A percentile compares a stretch with the other conserved stretches of the same genome.
These are phyloP conservation scores for Cyberlindnera saturnus DNA, from an alignment of 805 yeast species.

Conservation along the genomic window DNA sequence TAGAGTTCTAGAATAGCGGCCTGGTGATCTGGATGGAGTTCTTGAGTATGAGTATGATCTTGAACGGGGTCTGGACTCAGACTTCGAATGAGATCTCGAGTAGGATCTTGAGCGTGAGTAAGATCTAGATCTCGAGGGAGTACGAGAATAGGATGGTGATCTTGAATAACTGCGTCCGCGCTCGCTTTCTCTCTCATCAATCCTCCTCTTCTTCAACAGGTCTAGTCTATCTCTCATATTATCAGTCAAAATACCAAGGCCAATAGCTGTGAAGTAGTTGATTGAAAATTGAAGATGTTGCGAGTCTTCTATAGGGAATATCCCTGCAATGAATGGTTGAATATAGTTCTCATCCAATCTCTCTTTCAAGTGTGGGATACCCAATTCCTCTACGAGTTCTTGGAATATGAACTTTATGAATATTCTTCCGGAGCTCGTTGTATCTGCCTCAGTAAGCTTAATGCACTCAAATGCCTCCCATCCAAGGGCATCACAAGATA, in stretches of 20 bases:
- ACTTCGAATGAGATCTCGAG: constrained; percentile 19
- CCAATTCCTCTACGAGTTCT: constrained; percentile 73
- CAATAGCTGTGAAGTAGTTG: constrained; percentile 90
- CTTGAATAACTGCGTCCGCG: constrained; percentile 19
- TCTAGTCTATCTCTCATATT: constrained; percentile 58
- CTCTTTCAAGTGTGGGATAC: constrained; percentile 42
- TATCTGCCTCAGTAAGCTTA: constrained; percentile 58
- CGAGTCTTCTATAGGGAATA: constrained; percentile 56
- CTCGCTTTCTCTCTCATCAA: constrained; percentile 15
- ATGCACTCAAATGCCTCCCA: constrained; percentile 56
- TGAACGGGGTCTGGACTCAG: neutral
- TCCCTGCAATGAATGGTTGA: constrained; percentile 41
- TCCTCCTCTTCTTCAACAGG: constrained; percentile 21
- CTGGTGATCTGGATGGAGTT: constrained; percentile 12
- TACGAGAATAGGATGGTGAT: constrained; percentile 13
- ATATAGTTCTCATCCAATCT: constrained; percentile 49
- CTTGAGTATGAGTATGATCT: constrained; percentile 9
- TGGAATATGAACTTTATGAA: constrained; percentile 76
- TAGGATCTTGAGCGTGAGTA: constrained; percentile 14
- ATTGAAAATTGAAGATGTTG: constrained; percentile 69
- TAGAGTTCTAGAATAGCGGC: constrained; percentile 6
- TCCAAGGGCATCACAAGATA: constrained; percentile 63
- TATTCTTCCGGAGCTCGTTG: constrained; percentile 77
- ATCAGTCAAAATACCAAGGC: constrained; percentile 78
- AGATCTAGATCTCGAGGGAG: constrained; percentile 14